Evolutionary conservation across 1,139 yeast species (phyloP).

Genomic region (Magnusiomyces ingens): DNA sequence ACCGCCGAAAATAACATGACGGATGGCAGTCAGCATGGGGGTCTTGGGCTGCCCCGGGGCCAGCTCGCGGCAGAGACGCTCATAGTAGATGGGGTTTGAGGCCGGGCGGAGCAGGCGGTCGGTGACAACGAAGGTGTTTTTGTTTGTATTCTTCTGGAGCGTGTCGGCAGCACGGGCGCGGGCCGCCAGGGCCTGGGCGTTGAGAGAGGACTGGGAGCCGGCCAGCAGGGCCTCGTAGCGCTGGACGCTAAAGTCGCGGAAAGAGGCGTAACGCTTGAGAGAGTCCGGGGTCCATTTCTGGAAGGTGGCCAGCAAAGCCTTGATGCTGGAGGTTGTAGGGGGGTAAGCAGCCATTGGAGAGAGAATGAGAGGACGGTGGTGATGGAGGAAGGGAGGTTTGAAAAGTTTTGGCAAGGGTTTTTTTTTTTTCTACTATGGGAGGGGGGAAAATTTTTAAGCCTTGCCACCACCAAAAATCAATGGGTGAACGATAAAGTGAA

Average conservation of each 20-base stretch:
- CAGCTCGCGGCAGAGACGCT: conserved; percentile 61
- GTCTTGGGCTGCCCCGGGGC: conserved; percentile 69
- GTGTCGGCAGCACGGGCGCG: conserved; percentile 26
- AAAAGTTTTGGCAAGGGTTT: neutral
- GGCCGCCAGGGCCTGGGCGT: conserved; percentile 23
- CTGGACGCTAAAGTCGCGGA: conserved; percentile 27
- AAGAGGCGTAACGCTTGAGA: conserved; percentile 30
- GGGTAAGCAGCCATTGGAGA: conserved; percentile 8
- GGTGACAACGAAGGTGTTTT: conserved; percentile 21
- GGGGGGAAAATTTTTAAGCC: neutral
- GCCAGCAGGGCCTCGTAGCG: conserved; percentile 24
- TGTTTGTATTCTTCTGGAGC: conserved; percentile 22
- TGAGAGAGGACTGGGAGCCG: conserved; percentile 22
- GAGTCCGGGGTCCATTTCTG: conserved; percentile 28
- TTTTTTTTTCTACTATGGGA: neutral
- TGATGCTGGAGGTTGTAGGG: conserved; percentile 20
- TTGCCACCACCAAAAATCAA: neutral
- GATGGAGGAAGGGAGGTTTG: neutral
- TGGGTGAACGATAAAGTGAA: neutral
- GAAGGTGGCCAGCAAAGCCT: conserved; percentile 17
- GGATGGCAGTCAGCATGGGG: conserved; percentile 35
- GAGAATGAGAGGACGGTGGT: conserved; percentile 6
- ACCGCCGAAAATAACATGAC: conserved; percentile 33
- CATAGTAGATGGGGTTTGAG: conserved; percentile 77
- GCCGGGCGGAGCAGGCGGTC: conserved; percentile 66